These are phyloP conservation scores for Monosporascus sp. DNA, from an alignment of 2,329 filamentous ascomycete species.

Conservation along the genomic window DNA sequence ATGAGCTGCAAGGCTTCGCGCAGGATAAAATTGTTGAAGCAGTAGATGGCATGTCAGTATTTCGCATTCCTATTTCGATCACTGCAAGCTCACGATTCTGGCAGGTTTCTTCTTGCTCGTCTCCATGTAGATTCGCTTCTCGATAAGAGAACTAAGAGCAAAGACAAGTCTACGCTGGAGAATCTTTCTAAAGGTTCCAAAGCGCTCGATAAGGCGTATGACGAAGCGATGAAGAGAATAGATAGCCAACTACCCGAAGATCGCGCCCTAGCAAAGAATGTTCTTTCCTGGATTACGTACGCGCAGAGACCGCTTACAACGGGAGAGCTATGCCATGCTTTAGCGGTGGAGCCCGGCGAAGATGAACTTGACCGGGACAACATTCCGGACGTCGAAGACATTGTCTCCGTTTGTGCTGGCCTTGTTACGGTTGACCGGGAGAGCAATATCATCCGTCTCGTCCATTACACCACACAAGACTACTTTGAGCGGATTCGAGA, in stretches of 20 bases:
- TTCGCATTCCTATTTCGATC: constrained; percentile 1
- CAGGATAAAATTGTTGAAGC: constrained; percentile 11
- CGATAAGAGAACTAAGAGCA: constrained; percentile 24
- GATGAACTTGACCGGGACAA: constrained; percentile 27
- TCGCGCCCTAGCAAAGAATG: constrained; percentile 29
- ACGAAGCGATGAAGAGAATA: constrained; percentile 35
- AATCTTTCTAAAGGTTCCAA: constrained; percentile 23
- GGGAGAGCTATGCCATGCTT: constrained; percentile 34
- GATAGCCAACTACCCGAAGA: constrained; percentile 27
- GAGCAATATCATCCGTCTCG: constrained; percentile 31
- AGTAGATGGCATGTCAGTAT: constrained; percentile 25
- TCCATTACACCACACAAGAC: constrained; percentile 40
- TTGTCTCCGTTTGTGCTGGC: constrained; percentile 33
- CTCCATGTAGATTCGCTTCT: constrained; percentile 30
- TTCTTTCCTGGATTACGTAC: constrained; percentile 35
- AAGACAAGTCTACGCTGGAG: constrained; percentile 25
- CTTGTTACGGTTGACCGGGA: constrained; percentile 33
- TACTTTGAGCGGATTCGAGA: constrained; percentile 30
- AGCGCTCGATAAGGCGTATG: constrained; percentile 33
- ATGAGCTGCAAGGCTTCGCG: constrained; percentile 14
- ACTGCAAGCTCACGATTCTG: constrained; percentile 5
- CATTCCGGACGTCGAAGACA: constrained; percentile 21
- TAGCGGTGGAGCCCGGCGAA: constrained; percentile 29
- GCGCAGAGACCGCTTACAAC: constrained; percentile 27
- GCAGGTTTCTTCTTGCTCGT: constrained; percentile 32